Evolutionary conservation across 139 green algal species (phyloP).

Genomic region (Deuterostichococcus epilithicus): DNA sequence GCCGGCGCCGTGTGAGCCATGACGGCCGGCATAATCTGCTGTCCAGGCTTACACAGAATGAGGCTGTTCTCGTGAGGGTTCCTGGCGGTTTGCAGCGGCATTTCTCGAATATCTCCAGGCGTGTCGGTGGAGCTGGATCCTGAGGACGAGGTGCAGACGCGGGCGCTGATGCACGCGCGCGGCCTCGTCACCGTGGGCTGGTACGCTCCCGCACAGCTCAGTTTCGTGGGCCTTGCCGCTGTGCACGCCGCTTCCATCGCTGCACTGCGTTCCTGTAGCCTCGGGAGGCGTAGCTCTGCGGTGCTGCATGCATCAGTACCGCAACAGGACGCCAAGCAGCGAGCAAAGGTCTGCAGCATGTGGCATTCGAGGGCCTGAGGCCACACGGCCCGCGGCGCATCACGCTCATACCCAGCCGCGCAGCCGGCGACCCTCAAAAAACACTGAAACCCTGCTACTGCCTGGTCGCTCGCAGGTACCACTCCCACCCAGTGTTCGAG

Average conservation of each 20-base stretch:
- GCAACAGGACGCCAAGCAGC: no score
- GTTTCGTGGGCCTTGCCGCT: not conserved
- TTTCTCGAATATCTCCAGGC: conserved; percentile 3
- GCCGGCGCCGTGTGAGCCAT: no score
- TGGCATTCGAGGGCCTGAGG: no score
- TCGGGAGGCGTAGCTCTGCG: not conserved
- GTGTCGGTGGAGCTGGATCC: conserved; percentile 76
- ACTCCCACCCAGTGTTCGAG: conserved; percentile 80
- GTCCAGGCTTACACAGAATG: no score
- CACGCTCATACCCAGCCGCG: no score
- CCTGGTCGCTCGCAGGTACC: conserved; percentile 67
- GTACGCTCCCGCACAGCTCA: conserved; percentile 26
- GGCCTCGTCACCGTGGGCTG: conserved; percentile 65
- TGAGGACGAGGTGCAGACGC: conserved; percentile 55
- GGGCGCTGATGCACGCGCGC: conserved; percentile 44
- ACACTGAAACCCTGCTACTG: not conserved
- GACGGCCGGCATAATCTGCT: no score
- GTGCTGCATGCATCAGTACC: no score
- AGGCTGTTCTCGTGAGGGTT: no score
- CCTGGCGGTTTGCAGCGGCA: no score
- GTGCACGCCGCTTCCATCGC: not conserved
- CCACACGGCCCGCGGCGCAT: no score
- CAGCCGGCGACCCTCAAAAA: no score
- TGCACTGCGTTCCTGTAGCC: not conserved
- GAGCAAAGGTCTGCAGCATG: no score